Percentiles rank a stretch among this genome's conserved stretches.
Conservation (phyloP, 2,329 filamentous ascomycete genomes). For the Pseudopithomyces maydicus region DNA sequence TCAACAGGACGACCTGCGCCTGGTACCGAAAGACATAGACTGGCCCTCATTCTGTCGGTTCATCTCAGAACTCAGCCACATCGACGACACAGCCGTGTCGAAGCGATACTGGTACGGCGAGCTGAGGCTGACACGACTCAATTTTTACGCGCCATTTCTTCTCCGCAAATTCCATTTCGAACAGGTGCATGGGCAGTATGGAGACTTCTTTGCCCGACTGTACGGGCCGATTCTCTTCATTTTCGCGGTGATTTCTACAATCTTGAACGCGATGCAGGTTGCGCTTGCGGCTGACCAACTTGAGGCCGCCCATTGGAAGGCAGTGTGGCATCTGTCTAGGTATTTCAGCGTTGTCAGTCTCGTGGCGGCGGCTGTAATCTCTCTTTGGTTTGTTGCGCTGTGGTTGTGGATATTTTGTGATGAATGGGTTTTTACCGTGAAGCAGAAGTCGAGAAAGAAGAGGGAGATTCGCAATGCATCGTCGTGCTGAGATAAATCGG, state of each 20-base stretch:
- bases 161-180: constrained; percentile 5
- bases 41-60: constrained; percentile 21
- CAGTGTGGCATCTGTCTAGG: constrained; percentile 10
- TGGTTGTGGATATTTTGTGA: constrained; percentile 14
- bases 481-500: not conserved
- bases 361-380: constrained; percentile 8
- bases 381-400: constrained; percentile 13
- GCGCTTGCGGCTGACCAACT: constrained; percentile 20
- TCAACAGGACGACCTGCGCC: constrained; percentile 3
- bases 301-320: constrained; percentile 10
- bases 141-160: constrained; percentile 45
- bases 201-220: constrained; percentile 18
- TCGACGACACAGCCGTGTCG: constrained; percentile 36
- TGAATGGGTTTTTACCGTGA: constrained; percentile 12
- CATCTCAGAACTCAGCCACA: constrained; percentile 11
- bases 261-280: constrained; percentile 25
- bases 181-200: constrained; percentile 32
- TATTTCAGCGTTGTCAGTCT: constrained; percentile 17
- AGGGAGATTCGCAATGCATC: constrained; percentile 56
- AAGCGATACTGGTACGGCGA: constrained; percentile 52
- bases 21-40: constrained; percentile 19
- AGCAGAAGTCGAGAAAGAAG: constrained; percentile 5
- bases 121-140: constrained; percentile 50
- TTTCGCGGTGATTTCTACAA: constrained; percentile 19
- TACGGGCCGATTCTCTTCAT: constrained; percentile 19